Evolutionary conservation across 495 filamentous ascomycete species (phyloP), one percentile per base, ranked within the genome.

Genomic region (Thermochaetoides thermophila): DNA sequence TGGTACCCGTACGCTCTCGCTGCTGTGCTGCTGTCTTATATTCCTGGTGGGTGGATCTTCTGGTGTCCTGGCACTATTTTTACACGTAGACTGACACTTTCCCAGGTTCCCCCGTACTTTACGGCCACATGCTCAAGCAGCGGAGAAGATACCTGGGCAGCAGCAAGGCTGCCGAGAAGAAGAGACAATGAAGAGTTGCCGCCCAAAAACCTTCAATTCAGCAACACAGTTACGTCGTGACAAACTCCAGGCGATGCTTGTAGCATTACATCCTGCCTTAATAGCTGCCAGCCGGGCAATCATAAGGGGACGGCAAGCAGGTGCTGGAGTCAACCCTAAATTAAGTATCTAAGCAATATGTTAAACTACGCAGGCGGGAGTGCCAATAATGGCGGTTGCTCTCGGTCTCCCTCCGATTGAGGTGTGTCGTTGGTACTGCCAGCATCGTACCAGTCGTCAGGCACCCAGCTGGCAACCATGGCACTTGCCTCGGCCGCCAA

Each of bases 91-190:
- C 34, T 12, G 16, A 32, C 21, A n/a, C 4, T 25, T 17, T 23
- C 7, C 7, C 45, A 89, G 86, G 85, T 14, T 77, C 81, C 15
- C 87, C 85, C 44, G 71, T 91, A 32, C 65, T 96, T 35, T 96
- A 84, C 50, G 81, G 80, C 15, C 80, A 96, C 57, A 96, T 97
- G 89, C 80, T 96, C 56, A 59, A 64, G 28, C 91, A 96, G 67
- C 64, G 87, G 40, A 64, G 74, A 32, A 91, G 80, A 71, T 69
- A 55, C 30, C 37, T 55, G 78, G 38, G 68, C 78, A 61, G 66
- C 63, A 44, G 46, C 46, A 57, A 31, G 26, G 32, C 41, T 3
- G 29, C 34, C 20, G 44, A 50, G 37, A 61, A 59, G 48, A 46
- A 55, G 26, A 31, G 8, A 5, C 45, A 57, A 16, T 46, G 31